Base-by-base conservation (phyloP, 345 rosid species). In the Linum lewisii region DNA sequence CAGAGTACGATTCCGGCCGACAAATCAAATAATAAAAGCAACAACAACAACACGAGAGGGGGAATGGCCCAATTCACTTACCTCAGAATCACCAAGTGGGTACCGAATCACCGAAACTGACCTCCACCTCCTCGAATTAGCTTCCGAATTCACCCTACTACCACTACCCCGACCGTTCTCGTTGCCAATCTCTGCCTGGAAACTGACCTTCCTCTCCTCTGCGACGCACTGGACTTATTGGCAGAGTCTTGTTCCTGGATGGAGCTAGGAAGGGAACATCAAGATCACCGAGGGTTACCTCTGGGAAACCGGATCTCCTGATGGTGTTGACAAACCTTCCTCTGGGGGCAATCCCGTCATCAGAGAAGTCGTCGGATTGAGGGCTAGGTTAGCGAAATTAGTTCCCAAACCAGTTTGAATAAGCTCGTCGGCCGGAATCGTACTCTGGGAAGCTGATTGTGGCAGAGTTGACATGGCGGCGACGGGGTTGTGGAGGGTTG, bases 191-290 rank as follows among this genome's bases (percentile, higher is more conserved):
- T 52, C 57, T 69, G 81, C 84, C 98, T 92, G 59, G 92, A 78
- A 1, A 81, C 93, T 58, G 98, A 84, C 83, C 98, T 54, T 20
- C 96, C 98, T n/a, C n/a, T n/a, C n/a, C n/a, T n/a, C n/a, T n/a
- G n/a, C n/a, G n/a, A n/a, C n/a, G n/a, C n/a, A n/a, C n/a, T n/a
- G n/a, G n/a, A n/a, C n/a, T n/a, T n/a, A n/a, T n/a, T n/a, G n/a
- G n/a, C n/a, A n/a, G n/a, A 37, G 95, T 84, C 69, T 64, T 66
- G 1, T 60, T 66, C 56, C 75, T 63, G 2, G 65, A 62, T 55
- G 59, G 70, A 34, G 83, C 38, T 11, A 78, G 72, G 86, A 89
- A 73, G 78, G 82, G 81, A 2, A 78, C 60, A 29, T 89, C 84
- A 57, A 93, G 87, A 72, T 86, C 94, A 53, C 88, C 94, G 59